Conservation (phyloP, 2,329 filamentous ascomycete genomes). For the Akanthomyces muscarius region DNA sequence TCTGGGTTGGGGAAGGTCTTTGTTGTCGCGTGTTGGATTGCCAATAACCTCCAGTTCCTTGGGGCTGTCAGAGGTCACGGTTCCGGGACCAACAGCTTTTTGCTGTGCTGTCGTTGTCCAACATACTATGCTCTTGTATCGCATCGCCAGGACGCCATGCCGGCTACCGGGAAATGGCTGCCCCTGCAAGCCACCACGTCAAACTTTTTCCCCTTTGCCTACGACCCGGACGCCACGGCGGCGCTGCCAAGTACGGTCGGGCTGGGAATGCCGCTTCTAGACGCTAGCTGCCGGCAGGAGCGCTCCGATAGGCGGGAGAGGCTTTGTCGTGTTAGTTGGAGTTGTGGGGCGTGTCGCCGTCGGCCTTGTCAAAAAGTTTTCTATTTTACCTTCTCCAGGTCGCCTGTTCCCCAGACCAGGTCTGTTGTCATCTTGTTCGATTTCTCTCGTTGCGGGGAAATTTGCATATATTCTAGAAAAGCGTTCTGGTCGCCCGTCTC, state of each 20-base stretch:
- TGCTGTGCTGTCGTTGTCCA: neutral
- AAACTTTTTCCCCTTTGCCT: neutral
- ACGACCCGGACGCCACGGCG: constrained; percentile 9
- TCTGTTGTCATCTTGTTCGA: constrained; percentile 13
- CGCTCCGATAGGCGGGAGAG: constrained; percentile 11
- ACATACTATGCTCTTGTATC: neutral
- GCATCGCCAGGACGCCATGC: neutral
- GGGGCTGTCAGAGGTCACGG: neutral
- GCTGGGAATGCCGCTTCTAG: constrained; percentile 14
- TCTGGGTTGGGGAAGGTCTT: neutral
- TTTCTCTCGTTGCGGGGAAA: constrained; percentile 13
- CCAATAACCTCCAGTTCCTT: neutral
- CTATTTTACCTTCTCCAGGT: constrained; percentile 9
- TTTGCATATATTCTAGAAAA: neutral
- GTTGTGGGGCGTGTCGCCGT: constrained; percentile 5
- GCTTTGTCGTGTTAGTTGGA: neutral
- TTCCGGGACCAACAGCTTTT: neutral
- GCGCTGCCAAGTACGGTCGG: constrained; percentile 8
- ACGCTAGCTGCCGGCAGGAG: constrained; percentile 16
- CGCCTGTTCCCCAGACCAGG: constrained; percentile 12
- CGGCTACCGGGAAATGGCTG: neutral
- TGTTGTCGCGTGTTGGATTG: neutral
- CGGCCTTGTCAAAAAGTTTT: constrained; percentile 6
- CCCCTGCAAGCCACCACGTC: constrained; percentile 15
- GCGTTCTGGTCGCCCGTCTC: neutral